Base-by-base conservation (phyloP, 257 asterid genomes). In the Nicotiana noctiflora region DNA sequence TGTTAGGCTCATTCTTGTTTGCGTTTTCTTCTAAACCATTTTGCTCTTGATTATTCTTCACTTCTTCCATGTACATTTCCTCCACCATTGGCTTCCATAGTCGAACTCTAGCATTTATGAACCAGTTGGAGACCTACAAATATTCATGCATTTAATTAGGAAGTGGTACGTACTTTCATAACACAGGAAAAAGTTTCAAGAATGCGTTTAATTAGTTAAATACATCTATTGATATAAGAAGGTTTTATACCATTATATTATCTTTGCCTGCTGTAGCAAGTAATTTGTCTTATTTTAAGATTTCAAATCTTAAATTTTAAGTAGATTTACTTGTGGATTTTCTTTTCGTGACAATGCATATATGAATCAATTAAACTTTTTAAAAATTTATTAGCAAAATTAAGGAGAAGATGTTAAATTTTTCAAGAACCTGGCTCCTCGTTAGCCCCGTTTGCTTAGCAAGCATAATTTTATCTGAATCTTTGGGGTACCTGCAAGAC, bases 71-170 rank as follows among this genome's bases (percentile, higher is more conserved):
- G 89, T 91, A 93, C 98, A 93, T 93, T 31, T 90, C 93, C 74
- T 93, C 98, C 4, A 91, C 97, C 97, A 91, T 93, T 31, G 98
- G 98, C 84, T 93, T 93, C 97, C 98, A 93, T 0, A 93, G 85
- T 25, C 97, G 89, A 85, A 93, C 97, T 65, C 97, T 86, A 59
- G 97, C 97, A 56, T 91, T 93, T 75, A 93, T 93, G 86, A 90
- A 93, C 97, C 97, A 91, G 34, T 93, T 93, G 2, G 98, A 93
- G 6, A 91, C 97, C 97, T 91, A 83, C 85, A 87, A n/a, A 57
- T 61, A 31, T 66, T n/a, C 70, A 32, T 31, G 13, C 62, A 32
- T 29, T 6, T 3, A 13, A 65, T 79, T 61, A 29, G 19, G 1
- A 23, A 8, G 8, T 27, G 18, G 52, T 59, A 4, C 25, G 13